These are phyloP conservation scores for Hydnum rufescens DNA, from an alignment of 768 basidiomycete species.

Conservation along the genomic window DNA sequence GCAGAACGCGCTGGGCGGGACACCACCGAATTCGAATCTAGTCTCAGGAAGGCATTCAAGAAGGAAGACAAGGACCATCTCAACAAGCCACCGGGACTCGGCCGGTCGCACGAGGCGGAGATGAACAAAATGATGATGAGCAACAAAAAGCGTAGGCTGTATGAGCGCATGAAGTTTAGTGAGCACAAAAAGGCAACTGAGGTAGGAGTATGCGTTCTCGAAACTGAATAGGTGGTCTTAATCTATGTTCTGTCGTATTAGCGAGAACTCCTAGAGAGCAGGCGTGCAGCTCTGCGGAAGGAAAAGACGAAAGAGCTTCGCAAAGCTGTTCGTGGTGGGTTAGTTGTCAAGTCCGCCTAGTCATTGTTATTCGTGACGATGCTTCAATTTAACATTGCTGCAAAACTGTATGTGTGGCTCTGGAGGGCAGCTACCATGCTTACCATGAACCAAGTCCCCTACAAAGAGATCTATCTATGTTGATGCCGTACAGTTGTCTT, in stretches of 20 bases:
- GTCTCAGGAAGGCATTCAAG: slow-evolving; percentile 25
- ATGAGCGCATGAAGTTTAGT: slow-evolving; percentile 82
- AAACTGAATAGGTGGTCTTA: background rate
- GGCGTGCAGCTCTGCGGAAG: background rate
- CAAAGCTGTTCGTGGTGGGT: background rate
- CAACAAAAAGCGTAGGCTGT: slow-evolving; percentile 82
- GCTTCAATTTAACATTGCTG: too few relatives aligned
- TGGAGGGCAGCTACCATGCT: too few relatives aligned
- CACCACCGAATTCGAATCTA: slow-evolving; percentile 45
- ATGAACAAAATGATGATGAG: slow-evolving; percentile 98
- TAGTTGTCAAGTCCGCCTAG: slow-evolving; percentile 29
- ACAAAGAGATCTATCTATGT: too few relatives aligned
- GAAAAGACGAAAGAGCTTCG: background rate
- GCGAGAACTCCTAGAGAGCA: background rate
- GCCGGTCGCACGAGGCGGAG: slow-evolving; percentile 35
- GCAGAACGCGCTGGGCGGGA: slow-evolving; percentile 81
- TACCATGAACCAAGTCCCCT: too few relatives aligned
- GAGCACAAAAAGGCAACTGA: slow-evolving; percentile 57
- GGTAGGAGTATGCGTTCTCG: slow-evolving; percentile 31
- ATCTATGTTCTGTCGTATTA: background rate
- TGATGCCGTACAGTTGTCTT: too few relatives aligned
- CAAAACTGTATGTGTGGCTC: too few relatives aligned
- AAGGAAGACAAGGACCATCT: slow-evolving; percentile 16
- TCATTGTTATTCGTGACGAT: too few relatives aligned
- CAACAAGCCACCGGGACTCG: background rate